A percentile compares a stretch with the other conserved stretches of the same genome.
These are phyloP conservation scores for Protomyces gravidus DNA, from an alignment of 1,139 yeast species.

Conservation along the genomic window DNA sequence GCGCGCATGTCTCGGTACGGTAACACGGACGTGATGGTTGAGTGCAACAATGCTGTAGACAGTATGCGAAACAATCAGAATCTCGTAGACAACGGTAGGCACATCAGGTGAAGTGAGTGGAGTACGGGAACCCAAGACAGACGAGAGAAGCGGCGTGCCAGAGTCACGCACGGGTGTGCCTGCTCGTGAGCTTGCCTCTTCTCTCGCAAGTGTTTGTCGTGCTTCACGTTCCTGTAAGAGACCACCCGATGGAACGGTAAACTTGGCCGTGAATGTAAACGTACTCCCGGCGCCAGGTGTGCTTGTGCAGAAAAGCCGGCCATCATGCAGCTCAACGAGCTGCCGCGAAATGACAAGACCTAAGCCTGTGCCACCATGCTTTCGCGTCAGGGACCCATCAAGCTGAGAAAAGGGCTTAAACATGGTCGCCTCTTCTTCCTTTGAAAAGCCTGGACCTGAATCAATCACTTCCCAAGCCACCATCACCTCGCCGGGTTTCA, in stretches of 20 bases:
- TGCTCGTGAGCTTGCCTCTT: slow-evolving; percentile 1
- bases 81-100: slow-evolving; percentile 19
- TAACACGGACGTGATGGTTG: slow-evolving; percentile 39
- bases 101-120: not conserved
- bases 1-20: slow-evolving; percentile 34
- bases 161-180: not conserved
- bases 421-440: slow-evolving; percentile 52
- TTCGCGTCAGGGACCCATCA: slow-evolving; percentile 44
- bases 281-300: slow-evolving; percentile 74
- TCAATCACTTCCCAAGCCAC: slow-evolving; percentile 71
- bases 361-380: slow-evolving; percentile 51
- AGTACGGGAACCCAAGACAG: not conserved
- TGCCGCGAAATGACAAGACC: slow-evolving; percentile 92
- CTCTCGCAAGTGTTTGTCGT: slow-evolving; percentile 25
- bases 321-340: slow-evolving; percentile 75
- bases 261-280: slow-evolving; percentile 45
- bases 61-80: slow-evolving; percentile 40
- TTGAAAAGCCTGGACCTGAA: slow-evolving; percentile 86
- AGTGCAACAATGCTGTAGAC: slow-evolving; percentile 39
- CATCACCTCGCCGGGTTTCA: slow-evolving; percentile 42
- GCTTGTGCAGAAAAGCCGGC: slow-evolving; percentile 58
- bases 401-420: slow-evolving; percentile 94
- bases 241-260: slow-evolving; percentile 36
- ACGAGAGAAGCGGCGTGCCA: slow-evolving; percentile 18
- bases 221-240: slow-evolving; percentile 24